Conservation (phyloP, 1,284 basidiomycete genomes). For the Moniliella sp. region DNA sequence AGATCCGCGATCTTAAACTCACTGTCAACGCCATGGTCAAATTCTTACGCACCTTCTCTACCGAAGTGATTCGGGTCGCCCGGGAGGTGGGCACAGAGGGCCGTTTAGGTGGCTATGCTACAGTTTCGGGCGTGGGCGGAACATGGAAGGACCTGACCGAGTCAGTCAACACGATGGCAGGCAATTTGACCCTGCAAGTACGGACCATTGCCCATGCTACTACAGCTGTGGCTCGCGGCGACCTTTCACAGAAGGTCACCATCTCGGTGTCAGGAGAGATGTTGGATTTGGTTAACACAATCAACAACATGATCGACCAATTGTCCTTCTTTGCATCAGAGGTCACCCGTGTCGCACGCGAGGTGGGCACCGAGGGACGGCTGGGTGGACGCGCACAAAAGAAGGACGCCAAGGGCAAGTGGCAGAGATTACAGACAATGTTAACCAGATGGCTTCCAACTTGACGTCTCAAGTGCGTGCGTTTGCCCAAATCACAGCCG, state of each 20-base stretch:
- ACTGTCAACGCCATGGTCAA: slow-evolving; percentile 35
- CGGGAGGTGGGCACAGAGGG: slow-evolving; percentile 35
- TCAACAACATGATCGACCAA: slow-evolving; percentile 36
- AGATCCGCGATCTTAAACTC: slow-evolving; percentile 29
- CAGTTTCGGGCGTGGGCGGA: slow-evolving; percentile 33
- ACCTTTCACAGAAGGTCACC: slow-evolving; percentile 73
- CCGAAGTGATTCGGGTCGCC: slow-evolving; percentile 33
- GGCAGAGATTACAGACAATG: slow-evolving; percentile 86
- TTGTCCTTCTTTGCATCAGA: slow-evolving; percentile 68
- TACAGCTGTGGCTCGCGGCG: slow-evolving; percentile 80
- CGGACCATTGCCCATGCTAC: slow-evolving; percentile 82
- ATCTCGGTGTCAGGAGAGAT: slow-evolving; percentile 90
- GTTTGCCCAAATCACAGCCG: slow-evolving; percentile 93
- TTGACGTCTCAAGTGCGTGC: slow-evolving; percentile 95
- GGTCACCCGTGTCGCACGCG: slow-evolving; percentile 79
- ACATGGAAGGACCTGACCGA: slow-evolving; percentile 56
- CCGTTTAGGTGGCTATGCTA: slow-evolving; percentile 31
- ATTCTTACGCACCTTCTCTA: slow-evolving; percentile 32
- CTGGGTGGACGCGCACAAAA: slow-evolving; percentile 91
- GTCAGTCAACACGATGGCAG: slow-evolving; percentile 45
- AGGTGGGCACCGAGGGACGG: slow-evolving; percentile 88
- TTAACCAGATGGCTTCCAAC: slow-evolving; percentile 43
- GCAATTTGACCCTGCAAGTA: slow-evolving; percentile 65
- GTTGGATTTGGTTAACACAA: slow-evolving; percentile 59
- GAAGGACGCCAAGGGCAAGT: slow-evolving; percentile 85